Percentiles rank a stretch among this genome's conserved stretches.
Evolutionary conservation across 495 filamentous ascomycete genomes (phyloP).

Genomic region (Chaetomium tenue): DNA sequence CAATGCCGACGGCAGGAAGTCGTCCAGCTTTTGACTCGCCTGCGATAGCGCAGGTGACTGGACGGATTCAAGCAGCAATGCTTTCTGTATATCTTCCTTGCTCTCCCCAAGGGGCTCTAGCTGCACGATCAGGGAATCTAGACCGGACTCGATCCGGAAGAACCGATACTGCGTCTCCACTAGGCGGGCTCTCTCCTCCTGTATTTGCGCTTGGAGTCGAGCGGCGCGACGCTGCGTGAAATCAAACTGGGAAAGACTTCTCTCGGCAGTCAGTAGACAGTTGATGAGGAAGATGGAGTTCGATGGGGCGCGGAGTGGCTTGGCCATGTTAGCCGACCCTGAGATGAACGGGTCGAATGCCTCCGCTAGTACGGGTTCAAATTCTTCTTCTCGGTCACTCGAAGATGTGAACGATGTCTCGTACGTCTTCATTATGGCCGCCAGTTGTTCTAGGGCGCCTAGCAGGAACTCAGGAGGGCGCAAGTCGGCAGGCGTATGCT

Average conservation of each 20-base stretch:
- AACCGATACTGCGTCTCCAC: constrained; percentile 61
- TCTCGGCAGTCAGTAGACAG: constrained; percentile 62
- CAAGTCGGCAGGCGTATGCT: constrained; percentile 65
- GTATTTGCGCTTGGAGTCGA: constrained; percentile 49
- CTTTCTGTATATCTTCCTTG: constrained; percentile 38
- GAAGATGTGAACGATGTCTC: constrained; percentile 69
- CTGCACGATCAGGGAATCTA: constrained; percentile 65
- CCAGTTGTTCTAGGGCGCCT: constrained; percentile 73
- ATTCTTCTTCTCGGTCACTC: constrained; percentile 59
- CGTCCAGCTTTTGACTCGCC: constrained; percentile 77
- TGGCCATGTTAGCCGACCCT: constrained; percentile 66
- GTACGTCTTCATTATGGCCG: constrained; percentile 73
- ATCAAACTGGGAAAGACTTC: constrained; percentile 50
- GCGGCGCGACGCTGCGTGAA: constrained; percentile 52
- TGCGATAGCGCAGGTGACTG: constrained; percentile 60
- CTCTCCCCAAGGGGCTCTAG: constrained; percentile 45
- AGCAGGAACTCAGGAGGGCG: constrained; percentile 79
- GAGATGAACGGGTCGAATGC: constrained; percentile 84
- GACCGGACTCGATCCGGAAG: constrained; percentile 70
- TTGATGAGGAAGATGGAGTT: constrained; percentile 79
- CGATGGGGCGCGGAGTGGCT: constrained; percentile 55
- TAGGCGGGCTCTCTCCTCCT: constrained; percentile 46
- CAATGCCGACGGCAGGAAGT: constrained; percentile 85
- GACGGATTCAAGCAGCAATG: constrained; percentile 51
- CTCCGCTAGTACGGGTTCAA: constrained; percentile 73